Evolutionary conservation across 2,329 filamentous ascomycete genomes (phyloP), one percentile per base, ranked within the genome.

Genomic region (Hirsutella rhossiliensis): DNA sequence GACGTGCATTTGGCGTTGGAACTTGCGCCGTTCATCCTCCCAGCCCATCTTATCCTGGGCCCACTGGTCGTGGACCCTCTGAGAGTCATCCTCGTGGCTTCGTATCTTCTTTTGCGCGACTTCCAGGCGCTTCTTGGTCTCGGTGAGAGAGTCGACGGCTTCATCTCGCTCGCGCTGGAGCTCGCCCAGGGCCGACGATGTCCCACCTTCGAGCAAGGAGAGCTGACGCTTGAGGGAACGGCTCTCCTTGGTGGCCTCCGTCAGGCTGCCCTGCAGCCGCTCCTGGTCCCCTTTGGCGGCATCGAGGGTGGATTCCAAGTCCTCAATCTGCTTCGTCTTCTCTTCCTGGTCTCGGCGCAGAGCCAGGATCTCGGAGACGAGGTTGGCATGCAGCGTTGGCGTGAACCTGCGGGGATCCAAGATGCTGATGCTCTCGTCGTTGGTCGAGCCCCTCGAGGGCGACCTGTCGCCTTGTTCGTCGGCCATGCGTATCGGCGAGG

Each of bases 351-450:
- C 92, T 46, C 92, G 76, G 19, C 89, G 80, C 41, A 98, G 67
- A 2, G 81, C 79, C 34, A 98, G 69, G 49, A 98, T 98, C 62
- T 98, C 92, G 0, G 90, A 90, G 1, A 98, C 90, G 7, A 98
- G 69, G 41, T 87, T 96, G 9, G 92, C 92, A 61, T 97, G 92
- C 11, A 98, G 68, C 0, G 89, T 97, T 1, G 92, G 92, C 0
- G 92, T 98, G 58, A 98, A 96, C 32, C 92, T 78, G 44, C 90
- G 80, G 3, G 92, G 88, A 57, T 98, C 92, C 28, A 96, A 70
- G 19, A 87, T 80, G 52, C 76, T 74, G 46, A 88, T 79, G 38
- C 68, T 77, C 49, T 90, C 84, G 51, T 90, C 80, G 44, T 66
- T 74, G 19, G 69, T 65, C 20, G 77, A 62, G 57, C 87, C 80